Conservation (phyloP, 805 yeast species). For the Barnettozyma sp. region DNA sequence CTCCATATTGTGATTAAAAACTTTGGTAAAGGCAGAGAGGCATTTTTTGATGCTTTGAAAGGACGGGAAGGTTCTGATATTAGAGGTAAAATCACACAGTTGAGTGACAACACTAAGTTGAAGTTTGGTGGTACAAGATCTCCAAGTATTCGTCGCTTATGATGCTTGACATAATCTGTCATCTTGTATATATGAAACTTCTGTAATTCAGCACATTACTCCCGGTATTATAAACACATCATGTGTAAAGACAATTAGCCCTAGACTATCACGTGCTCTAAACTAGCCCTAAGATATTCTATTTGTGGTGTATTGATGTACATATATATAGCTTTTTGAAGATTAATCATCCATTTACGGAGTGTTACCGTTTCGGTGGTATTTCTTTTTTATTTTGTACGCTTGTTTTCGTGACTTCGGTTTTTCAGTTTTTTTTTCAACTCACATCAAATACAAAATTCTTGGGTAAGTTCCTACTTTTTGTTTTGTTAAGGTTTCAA, state of each 20-base stretch:
- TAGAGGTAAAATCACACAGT: conserved; percentile 57
- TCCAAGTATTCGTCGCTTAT: conserved; percentile 73
- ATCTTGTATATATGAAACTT: conserved; percentile 2
- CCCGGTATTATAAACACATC: too few relatives aligned
- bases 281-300: too few relatives aligned
- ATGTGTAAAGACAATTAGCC: too few relatives aligned
- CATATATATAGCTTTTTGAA: too few relatives aligned
- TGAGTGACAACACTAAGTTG: conserved; percentile 74
- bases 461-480: conserved; percentile 1
- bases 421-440: conserved; percentile 6
- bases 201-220: too few relatives aligned
- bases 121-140: conserved; percentile 91
- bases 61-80: conserved; percentile 82
- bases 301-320: too few relatives aligned
- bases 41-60: conserved; percentile 73
- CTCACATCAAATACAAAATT: conserved; percentile 5
- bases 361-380: too few relatives aligned
- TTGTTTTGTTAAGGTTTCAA: conserved; percentile 5
- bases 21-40: conserved; percentile 86
- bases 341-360: too few relatives aligned
- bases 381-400: too few relatives aligned
- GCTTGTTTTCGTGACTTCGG: too few relatives aligned
- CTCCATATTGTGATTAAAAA: conserved; percentile 75
- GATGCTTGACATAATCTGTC: conserved; percentile 11
- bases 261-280: too few relatives aligned